Percentiles rank a stretch among this genome's conserved stretches.
These are phyloP conservation scores for Brachypodium distachyon DNA, from an alignment of 202 grass and related monocot genomes.

Conservation along the genomic window DNA sequence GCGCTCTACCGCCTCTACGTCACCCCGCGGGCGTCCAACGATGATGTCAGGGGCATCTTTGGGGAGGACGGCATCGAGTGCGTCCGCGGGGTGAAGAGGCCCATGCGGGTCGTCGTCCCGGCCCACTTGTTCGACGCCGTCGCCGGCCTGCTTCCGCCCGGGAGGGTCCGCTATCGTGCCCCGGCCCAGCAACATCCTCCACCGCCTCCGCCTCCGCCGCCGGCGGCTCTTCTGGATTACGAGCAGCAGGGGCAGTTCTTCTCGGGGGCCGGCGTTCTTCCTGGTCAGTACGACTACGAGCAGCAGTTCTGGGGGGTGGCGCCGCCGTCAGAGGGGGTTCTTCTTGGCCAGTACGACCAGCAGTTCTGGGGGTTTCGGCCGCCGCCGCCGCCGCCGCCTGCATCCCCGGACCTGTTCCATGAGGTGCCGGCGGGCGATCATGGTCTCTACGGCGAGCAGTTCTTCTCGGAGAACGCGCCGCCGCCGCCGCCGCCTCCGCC, in stretches of 20 bases:
- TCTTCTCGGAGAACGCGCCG: not conserved
- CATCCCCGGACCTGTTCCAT: not conserved
- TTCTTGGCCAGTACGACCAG: not conserved
- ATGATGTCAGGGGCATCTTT: not conserved
- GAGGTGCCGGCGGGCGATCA: too few relatives aligned
- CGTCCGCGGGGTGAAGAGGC: not conserved
- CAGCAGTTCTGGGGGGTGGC: not conserved
- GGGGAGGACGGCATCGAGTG: not conserved
- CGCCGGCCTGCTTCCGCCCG: not conserved
- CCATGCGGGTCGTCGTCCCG: not conserved
- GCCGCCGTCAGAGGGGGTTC: not conserved
- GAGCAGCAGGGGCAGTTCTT: not conserved
- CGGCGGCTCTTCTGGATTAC: not conserved
- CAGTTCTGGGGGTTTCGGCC: not conserved
- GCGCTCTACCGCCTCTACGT: conserved; percentile 16
- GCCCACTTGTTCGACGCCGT: not conserved
- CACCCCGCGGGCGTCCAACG: not conserved
- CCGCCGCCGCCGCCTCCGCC: too few relatives aligned
- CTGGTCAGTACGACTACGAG: not conserved
- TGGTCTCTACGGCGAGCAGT: too few relatives aligned
- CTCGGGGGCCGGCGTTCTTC: not conserved
- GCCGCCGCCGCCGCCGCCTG: not conserved
- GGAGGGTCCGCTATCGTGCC: not conserved
- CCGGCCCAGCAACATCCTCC: not conserved
- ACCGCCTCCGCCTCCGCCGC: not conserved